A percentile compares a stretch with the other conserved stretches of the same genome.
These are phyloP conservation scores for Chionographis japonica DNA, from an alignment of 106 monocot genomes.

Conservation along the genomic window DNA sequence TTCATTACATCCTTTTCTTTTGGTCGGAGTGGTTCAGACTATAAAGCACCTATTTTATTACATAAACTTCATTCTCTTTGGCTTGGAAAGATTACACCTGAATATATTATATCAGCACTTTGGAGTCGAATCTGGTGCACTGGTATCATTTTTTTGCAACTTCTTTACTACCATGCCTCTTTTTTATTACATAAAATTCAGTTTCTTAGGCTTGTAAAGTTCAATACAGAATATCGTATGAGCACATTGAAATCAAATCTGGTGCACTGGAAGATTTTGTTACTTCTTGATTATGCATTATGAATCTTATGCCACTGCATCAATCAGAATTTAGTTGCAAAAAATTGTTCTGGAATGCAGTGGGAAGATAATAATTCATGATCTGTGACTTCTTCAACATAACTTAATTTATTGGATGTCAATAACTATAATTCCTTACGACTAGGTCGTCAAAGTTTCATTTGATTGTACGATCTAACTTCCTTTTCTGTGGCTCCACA, in stretches of 20 bases:
- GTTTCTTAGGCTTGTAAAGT: no score
- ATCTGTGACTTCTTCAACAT: neutral
- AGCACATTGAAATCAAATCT: no score
- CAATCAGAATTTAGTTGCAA: no score
- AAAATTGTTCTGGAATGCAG: neutral
- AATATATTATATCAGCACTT: neutral
- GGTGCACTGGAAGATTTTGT: no score
- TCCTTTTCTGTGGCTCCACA: no score
- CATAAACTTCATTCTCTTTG: neutral
- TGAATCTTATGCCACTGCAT: no score
- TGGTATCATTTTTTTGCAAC: neutral
- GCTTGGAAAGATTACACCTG: neutral
- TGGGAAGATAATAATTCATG: neutral
- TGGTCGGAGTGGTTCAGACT: neutral
- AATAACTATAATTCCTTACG: neutral
- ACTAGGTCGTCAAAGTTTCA: neutral
- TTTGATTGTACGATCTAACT: neutral
- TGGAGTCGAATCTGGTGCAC: neutral
- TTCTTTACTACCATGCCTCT: neutral
- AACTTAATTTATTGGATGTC: neutral
- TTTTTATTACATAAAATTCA: no score
- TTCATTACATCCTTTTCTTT: constrained; percentile 5
- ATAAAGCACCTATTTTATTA: neutral
- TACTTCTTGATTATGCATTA: no score
- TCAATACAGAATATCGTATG: no score